Base-by-base conservation (phyloP, 1,284 basidiomycete genomes). In the Malassezia nana region DNA sequence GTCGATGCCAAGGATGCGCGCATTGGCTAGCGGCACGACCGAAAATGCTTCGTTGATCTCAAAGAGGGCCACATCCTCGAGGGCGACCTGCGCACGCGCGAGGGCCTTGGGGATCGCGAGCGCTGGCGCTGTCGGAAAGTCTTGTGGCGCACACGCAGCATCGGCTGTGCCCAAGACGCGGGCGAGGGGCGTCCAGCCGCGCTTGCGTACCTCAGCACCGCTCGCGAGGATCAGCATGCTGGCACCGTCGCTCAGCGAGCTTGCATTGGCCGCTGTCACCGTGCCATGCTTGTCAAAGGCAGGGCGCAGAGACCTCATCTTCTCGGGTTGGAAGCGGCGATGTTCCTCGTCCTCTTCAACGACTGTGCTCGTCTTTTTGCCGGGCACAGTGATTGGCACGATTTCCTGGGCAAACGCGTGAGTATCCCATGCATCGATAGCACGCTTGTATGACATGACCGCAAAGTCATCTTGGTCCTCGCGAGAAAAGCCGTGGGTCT, bases 311-410 rank as follows among this genome's bases (percentile, higher is more conserved):
- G 66, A 57, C 20, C 67, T 62, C 35, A 78, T 65, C 67, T 78
- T 78, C 50, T 76, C 76, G 30, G 73, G 59, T 62, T 74, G 72
- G 65, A 78, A 67, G 54, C 75, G 76, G 65, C 76, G 96, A 82
- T 89, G 96, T 75, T 98, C 92, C 77, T 99, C 94, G 72, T 99
- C 94, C 78, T 98, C 91, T 65, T 80, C 81, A 55, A 95, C 76
- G 30, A 82, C 84, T 6, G 65, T 52, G 74, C 95, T 87, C 35
- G 89, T 91, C 79, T 88, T 88, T 69, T 85, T 84, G 78, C 94
- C 92, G 15, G 54, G 41, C 52, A 72, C 64, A 32, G 62, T 65
- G n/a, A 98, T 83, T 12, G 90, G 89, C 1, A 85, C 87, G 53
- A 98, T 83, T 79, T 99, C 94, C 31, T 83, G 82, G 61, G 84